A percentile compares a stretch with the other conserved stretches of the same genome.
Conservation (phyloP, 768 basidiomycete species). For the Tricholoma hemisulphureum region DNA sequence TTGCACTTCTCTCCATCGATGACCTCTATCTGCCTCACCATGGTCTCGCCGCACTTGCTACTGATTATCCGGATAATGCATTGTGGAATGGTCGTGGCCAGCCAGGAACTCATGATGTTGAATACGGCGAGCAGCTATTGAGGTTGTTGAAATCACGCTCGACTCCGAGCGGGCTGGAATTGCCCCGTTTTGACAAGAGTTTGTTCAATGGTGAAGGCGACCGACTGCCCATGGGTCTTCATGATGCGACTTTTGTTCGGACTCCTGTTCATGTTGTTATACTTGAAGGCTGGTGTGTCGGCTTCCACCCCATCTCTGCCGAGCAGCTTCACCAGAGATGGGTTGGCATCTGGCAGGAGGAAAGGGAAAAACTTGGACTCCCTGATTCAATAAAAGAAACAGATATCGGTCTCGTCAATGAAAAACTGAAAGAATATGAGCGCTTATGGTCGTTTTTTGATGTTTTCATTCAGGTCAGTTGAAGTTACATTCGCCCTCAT, state of each 20-base stretch:
- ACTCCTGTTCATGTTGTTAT: slow-evolving; percentile 71
- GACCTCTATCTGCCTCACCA: slow-evolving; percentile 83
- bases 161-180: slow-evolving; percentile 44
- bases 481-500: slow-evolving; percentile 9
- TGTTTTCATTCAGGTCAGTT: slow-evolving; percentile 68
- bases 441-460: slow-evolving; percentile 70
- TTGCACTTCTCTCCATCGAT: slow-evolving; percentile 73
- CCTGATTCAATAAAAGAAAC: slow-evolving; percentile 40
- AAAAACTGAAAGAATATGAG: slow-evolving; percentile 55
- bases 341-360: slow-evolving; percentile 42
- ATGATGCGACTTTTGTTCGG: slow-evolving; percentile 41
- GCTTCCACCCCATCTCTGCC: slow-evolving; percentile 65
- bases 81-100: slow-evolving; percentile 84
- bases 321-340: slow-evolving; percentile 56
- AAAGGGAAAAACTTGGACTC: slow-evolving; percentile 36
- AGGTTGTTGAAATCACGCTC: slow-evolving; percentile 44
- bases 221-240: slow-evolving; percentile 46
- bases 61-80: slow-evolving; percentile 52
- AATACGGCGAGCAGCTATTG: slow-evolving; percentile 58
- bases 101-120: slow-evolving; percentile 88
- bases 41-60: slow-evolving; percentile 55
- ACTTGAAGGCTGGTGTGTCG: slow-evolving; percentile 95
- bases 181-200: slow-evolving; percentile 91
- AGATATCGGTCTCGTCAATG: slow-evolving; percentile 65
- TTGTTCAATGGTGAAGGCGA: slow-evolving; percentile 81